phyloP scores from a whole-genome alignment of 768 basidiomycete genomes.

The Kockovaella imperatae region DNA sequence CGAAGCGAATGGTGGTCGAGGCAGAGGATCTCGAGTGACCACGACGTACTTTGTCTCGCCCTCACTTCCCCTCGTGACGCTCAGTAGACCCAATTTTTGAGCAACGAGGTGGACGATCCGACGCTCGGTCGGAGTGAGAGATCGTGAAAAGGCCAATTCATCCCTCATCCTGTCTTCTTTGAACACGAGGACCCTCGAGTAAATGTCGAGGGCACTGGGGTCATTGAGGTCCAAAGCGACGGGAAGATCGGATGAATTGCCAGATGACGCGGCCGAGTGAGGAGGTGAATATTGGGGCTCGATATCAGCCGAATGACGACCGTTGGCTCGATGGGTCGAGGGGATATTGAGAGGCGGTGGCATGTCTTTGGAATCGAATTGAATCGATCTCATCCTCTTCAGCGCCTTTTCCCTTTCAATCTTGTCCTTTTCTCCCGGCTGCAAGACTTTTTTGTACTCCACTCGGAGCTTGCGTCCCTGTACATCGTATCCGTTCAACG shows the following conservation, averaged over 20 bases:
- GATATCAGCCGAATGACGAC: conserved; percentile 1
- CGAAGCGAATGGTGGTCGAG: conserved; percentile 47
- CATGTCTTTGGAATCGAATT: conserved; percentile 51
- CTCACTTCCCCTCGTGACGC: conserved; percentile 75
- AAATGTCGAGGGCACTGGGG: conserved; percentile 89
- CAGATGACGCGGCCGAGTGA: conserved; percentile 31
- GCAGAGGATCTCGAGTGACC: conserved; percentile 65
- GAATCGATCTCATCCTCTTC: conserved; percentile 94
- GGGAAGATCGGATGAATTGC: conserved; percentile 44
- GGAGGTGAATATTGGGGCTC: conserved; percentile 23
- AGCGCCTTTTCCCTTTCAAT: conserved; percentile 98
- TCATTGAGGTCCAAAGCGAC: conserved; percentile 82
- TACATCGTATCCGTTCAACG: conserved; percentile 66
- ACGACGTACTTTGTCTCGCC: conserved; percentile 89
- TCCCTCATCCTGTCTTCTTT: conserved; percentile 97
- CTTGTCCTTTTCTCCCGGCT: conserved; percentile 96
- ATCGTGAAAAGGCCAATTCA: conserved; percentile 90
- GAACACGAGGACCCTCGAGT: conserved; percentile 91
- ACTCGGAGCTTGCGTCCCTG: conserved; percentile 88
- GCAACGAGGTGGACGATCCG: conserved; percentile 92
- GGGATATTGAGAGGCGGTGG: conserved; percentile 13
- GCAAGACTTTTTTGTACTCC: conserved; percentile 99
- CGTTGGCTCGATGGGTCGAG: not conserved
- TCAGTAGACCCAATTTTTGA: conserved; percentile 90
- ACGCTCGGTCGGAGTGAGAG: conserved; percentile 73